Evolutionary conservation across 441 rosid genomes (phyloP).

Genomic region (Croton setiger): DNA sequence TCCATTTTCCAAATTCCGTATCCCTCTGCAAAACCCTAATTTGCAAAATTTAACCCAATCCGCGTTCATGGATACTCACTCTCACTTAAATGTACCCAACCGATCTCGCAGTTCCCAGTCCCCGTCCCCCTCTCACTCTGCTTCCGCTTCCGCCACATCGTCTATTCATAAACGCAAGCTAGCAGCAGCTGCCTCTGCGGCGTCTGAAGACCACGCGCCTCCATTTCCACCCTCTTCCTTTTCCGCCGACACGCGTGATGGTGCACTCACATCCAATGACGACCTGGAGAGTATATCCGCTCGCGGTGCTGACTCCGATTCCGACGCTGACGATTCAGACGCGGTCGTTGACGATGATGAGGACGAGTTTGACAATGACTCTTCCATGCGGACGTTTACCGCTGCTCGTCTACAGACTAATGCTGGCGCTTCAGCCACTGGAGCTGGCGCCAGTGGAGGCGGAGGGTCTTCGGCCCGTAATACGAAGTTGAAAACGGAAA

Average conservation of each 20-base stretch:
- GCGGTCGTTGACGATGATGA: slow-evolving; percentile 84
- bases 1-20: neutral
- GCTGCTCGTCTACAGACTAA: slow-evolving; percentile 70
- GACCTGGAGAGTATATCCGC: slow-evolving; percentile 99
- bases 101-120: slow-evolving; percentile 91
- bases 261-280: slow-evolving; percentile 83
- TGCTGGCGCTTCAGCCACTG: slow-evolving; percentile 25
- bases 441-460: slow-evolving; percentile 32
- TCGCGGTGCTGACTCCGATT: slow-evolving; percentile 72
- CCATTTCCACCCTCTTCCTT: slow-evolving; percentile 86
- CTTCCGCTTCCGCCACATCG: slow-evolving; percentile 86
- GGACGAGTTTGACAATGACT: slow-evolving; percentile 84
- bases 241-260: slow-evolving; percentile 94
- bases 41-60: slow-evolving; percentile 7
- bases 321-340: slow-evolving; percentile 85
- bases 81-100: slow-evolving; percentile 71
- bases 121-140: slow-evolving; percentile 96
- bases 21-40: no score
- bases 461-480: slow-evolving; percentile 50
- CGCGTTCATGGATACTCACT: slow-evolving; percentile 64
- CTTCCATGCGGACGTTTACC: slow-evolving; percentile 87
- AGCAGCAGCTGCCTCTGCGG: slow-evolving; percentile 63
- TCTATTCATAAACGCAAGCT: slow-evolving; percentile 94
- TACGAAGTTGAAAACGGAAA: slow-evolving; percentile 75
- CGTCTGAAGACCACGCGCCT: slow-evolving; percentile 72